Percentiles rank a stretch among this genome's conserved stretches.
phyloP scores from a whole-genome alignment of 306 rosid genomes.

The Vigna reflexopilosa region DNA sequence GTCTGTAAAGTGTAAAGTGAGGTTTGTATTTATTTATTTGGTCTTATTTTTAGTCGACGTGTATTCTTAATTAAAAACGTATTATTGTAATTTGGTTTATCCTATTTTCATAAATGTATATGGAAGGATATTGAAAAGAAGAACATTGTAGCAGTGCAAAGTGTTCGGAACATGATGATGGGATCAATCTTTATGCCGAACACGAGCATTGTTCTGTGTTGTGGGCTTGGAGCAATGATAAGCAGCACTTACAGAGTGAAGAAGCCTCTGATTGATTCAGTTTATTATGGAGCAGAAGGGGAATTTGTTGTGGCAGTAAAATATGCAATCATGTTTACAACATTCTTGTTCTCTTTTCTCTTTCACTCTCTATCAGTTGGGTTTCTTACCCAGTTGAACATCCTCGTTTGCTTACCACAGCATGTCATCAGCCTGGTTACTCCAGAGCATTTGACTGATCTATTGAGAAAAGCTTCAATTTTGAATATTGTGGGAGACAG shows the following conservation, averaged over 20 bases:
- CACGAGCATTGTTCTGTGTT: slow-evolving; percentile 64
- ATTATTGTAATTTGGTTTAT: too few relatives aligned
- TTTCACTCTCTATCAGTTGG: slow-evolving; percentile 72
- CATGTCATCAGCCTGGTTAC: slow-evolving; percentile 50
- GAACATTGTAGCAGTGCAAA: slow-evolving; percentile 68
- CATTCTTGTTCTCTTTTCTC: slow-evolving; percentile 72
- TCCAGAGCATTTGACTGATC: slow-evolving; percentile 58
- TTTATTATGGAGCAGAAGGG: slow-evolving; percentile 71
- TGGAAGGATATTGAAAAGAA: slow-evolving; percentile 74
- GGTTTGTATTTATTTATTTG: too few relatives aligned
- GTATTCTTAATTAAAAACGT: too few relatives aligned
- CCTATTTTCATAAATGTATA: too few relatives aligned
- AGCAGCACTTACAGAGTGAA: slow-evolving; percentile 80
- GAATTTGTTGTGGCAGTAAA: slow-evolving; percentile 68
- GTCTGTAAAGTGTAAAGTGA: too few relatives aligned
- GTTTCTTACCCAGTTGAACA: slow-evolving; percentile 60
- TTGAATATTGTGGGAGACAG: slow-evolving; percentile 72
- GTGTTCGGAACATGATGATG: slow-evolving; percentile 69
- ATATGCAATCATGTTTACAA: slow-evolving; percentile 61
- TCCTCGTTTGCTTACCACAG: slow-evolving; percentile 60
- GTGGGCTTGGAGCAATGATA: slow-evolving; percentile 70
- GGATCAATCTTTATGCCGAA: slow-evolving; percentile 79
- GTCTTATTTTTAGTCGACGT: too few relatives aligned
- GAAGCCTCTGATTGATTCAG: slow-evolving; percentile 61
- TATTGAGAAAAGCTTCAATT: slow-evolving; percentile 61